Conservation (phyloP, 345 rosid genomes). For the Kandelia obovata region DNA sequence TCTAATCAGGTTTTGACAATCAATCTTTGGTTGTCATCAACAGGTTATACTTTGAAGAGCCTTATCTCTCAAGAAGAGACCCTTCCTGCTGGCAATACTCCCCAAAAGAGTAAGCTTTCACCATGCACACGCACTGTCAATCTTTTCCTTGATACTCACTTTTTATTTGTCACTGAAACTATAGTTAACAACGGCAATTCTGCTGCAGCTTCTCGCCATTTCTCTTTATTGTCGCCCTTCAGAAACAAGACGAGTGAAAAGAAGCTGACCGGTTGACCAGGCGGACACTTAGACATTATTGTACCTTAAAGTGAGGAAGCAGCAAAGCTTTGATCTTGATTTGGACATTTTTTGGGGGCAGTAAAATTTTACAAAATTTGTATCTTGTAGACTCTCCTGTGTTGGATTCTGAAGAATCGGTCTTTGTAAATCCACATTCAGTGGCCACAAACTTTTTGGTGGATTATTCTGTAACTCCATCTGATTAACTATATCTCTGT, state of each 20-base stretch:
- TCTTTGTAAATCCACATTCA: conserved; percentile 18
- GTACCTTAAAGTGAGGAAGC: conserved; percentile 16
- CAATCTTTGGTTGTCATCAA: conserved; percentile 20
- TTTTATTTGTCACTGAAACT: neutral
- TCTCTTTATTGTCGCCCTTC: conserved; percentile 75
- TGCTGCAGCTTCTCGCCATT: conserved; percentile 69
- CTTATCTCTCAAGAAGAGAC: conserved; percentile 86
- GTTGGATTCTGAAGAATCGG: conserved; percentile 6
- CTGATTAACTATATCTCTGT: neutral
- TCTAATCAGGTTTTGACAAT: conserved; percentile 8
- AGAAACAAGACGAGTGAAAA: conserved; percentile 70
- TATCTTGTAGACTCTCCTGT: conserved; percentile 2
- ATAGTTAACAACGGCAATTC: neutral
- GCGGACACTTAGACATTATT: neutral
- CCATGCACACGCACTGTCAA: neutral
- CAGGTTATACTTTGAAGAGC: conserved; percentile 82
- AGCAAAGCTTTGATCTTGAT: conserved; percentile 7
- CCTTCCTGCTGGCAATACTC: conserved; percentile 44
- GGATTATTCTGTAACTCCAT: neutral
- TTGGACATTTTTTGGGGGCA: conserved; percentile 15
- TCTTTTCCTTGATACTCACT: neutral
- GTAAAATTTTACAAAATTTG: conserved; percentile 6
- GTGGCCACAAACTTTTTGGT: neutral
- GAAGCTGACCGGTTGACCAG: conserved; percentile 36
- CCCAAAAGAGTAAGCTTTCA: conserved; percentile 61